Base-by-base conservation (phyloP, 2,329 filamentous ascomycete genomes). In the Phyllosticta ampelicida region DNA sequence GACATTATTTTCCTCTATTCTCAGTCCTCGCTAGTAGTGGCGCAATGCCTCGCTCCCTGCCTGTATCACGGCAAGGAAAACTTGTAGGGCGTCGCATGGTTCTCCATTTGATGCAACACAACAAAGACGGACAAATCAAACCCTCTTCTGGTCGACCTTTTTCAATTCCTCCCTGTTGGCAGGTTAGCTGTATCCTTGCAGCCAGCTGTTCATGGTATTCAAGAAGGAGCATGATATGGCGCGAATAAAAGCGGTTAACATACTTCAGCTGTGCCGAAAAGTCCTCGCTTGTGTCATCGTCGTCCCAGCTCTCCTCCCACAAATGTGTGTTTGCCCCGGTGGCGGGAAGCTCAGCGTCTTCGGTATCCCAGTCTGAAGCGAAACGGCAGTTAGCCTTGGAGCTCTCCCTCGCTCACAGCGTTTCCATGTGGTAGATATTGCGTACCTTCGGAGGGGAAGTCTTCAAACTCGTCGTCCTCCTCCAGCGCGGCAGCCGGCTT, bases 301-400 rank as follows among this genome's bases (percentile, higher is more conserved):
- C 94, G 70, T 99, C 94, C 94, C 94, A 99, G 80, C 90, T 96
- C 80, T 99, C 94, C 75, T 99, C 94, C 94, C 94, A 99, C 57
- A 99, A 79, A 77, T 97, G 91, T 72, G 85, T 83, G 68, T 85
- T 86, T 44, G 36, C 36, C 16, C 13, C 36, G 78, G 83, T 84
- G 67, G 81, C 80, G 59, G 87, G 87, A 58, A 86, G 86, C 71
- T 96, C 90, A 61, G 89, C 89, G 70, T 96, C 91, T 70, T 96
- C 90, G 73, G 90, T 86, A 56, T 86, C 80, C 94, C 94, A 99
- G 75, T 97, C 94, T 73, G 53, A 4, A 9, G 44, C 6, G 19
- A 5, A 2, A 16, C 18, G 6, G 10, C 3, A n/a, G 28, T 57
- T 29, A 57, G 55, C 30, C 11, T 30, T 8, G 10, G 9, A 19